phyloP scores from a whole-genome alignment of 495 filamentous ascomycete species.

The Copromyces sp. region DNA sequence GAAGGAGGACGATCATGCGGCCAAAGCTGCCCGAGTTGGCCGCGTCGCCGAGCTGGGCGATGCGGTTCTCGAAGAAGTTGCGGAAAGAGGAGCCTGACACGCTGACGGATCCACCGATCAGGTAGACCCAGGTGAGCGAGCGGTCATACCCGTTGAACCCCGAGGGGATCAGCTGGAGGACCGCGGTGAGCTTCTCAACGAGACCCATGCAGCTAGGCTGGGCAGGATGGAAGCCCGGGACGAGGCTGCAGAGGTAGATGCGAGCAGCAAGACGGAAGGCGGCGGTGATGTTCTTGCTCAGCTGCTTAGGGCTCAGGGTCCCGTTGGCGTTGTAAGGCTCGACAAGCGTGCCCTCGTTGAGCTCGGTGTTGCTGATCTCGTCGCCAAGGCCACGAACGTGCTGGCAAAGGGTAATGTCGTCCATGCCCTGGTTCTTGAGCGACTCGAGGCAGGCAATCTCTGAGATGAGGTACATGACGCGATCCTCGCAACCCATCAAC shows the following conservation, averaged over 20 bases:
- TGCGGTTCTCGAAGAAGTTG: constrained; percentile 59
- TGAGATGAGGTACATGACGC: constrained; percentile 95
- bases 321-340: constrained; percentile 55
- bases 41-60: constrained; percentile 59
- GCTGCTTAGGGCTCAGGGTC: constrained; percentile 66
- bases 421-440: constrained; percentile 70
- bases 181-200: constrained; percentile 58
- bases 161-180: constrained; percentile 68
- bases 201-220: constrained; percentile 62
- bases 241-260: constrained; percentile 89
- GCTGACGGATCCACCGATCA: constrained; percentile 72
- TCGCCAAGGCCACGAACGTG: constrained; percentile 73
- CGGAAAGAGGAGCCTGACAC: constrained; percentile 62
- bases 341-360: constrained; percentile 36
- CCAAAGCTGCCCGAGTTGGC: constrained; percentile 75
- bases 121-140: constrained; percentile 83
- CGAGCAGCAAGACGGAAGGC: constrained; percentile 88
- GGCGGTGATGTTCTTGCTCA: constrained; percentile 76
- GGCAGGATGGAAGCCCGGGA: constrained; percentile 71
- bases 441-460: constrained; percentile 94
- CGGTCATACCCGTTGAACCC: constrained; percentile 80
- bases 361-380: constrained; percentile 75
- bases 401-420: constrained; percentile 71
- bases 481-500: constrained; percentile 96
- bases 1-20: constrained; percentile 64